phyloP scores from a whole-genome alignment of 2,329 filamentous ascomycete genomes.

The Mycosphaerelloides madeirae region DNA sequence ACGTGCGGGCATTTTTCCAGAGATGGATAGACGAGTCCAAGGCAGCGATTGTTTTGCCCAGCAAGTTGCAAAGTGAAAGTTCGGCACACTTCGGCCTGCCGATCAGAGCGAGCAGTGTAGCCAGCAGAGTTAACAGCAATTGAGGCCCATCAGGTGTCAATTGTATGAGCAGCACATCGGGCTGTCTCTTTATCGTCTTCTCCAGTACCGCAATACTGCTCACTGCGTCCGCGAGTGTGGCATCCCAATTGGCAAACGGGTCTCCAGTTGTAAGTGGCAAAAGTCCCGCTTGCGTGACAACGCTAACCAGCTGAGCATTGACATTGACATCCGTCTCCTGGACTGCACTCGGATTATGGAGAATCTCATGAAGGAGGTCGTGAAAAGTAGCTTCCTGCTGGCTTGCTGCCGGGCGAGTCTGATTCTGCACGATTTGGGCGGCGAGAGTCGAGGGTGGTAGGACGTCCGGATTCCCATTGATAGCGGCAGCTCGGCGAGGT shows the following conservation, averaged over 20 bases:
- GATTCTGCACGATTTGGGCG: constrained; percentile 78
- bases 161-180: constrained; percentile 54
- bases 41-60: constrained; percentile 35
- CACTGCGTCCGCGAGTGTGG: constrained; percentile 56
- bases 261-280: constrained; percentile 62
- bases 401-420: constrained; percentile 52
- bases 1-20: constrained; percentile 32
- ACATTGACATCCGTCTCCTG: constrained; percentile 65
- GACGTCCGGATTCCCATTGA: constrained; percentile 17
- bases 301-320: constrained; percentile 80
- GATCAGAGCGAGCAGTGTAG: constrained; percentile 48
- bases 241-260: constrained; percentile 57
- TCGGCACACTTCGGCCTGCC: constrained; percentile 38
- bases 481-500: constrained; percentile 33
- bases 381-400: constrained; percentile 61
- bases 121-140: constrained; percentile 51
- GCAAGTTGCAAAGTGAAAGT: constrained; percentile 38
- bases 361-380: constrained; percentile 63
- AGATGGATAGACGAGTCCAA: constrained; percentile 33
- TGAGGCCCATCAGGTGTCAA: constrained; percentile 39
- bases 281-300: constrained; percentile 74
- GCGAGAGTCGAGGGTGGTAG: constrained; percentile 74
- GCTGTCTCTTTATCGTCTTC: constrained; percentile 70
- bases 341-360: constrained; percentile 42
- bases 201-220: constrained; percentile 75